Base-by-base conservation (phyloP, 1,139 yeast genomes). In the Protomyces gravidus region DNA sequence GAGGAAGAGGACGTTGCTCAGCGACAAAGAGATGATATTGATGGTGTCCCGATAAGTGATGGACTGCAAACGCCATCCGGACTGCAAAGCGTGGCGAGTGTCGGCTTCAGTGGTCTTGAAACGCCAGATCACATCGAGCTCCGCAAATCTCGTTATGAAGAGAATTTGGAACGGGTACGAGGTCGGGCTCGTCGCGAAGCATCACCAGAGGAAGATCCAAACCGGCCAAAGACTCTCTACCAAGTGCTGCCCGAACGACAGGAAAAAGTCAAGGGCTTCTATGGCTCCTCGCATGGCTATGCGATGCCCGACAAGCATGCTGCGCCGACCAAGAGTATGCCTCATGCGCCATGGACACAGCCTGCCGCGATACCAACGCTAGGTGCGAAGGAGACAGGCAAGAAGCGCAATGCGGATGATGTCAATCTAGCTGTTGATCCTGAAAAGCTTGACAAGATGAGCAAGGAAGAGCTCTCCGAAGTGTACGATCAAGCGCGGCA, bases 1-100 rank as follows among this genome's bases (percentile, higher is more conserved):
- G 66, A 68, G 61, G 70, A 69, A 5, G 68, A 64, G n/a, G 65
- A 68, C 2, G 70, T 64, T 19, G 65, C 66, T 5, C 66, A 59
- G 3, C n/a, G n/a, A n/a, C n/a, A n/a, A n/a, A 63, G 63, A 28
- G 62, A 62, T n/a, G 66, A 28, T 13, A 2, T 13, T 9, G 57
- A 58, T 23, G 53, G 49, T 5, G n/a, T n/a, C n/a, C n/a, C n/a
- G n/a, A n/a, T n/a, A n/a, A n/a, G n/a, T n/a, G 55, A 50, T 25
- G 61, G 60, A 23, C 33, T 47, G 23, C 55, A 52, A 50, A 60
- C 63, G 19, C 49, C 57, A 11, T 45, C 58, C n/a, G 64, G 63
- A 9, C 45, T 61, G 40, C 55, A 50, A 47, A 59, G 64, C 28
- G 47, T 61, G 51, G 58, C 57, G 5, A 57, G 59, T 1, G 39